Conservation (phyloP, 1,284 basidiomycete species). For the Sutorius eximius region DNA sequence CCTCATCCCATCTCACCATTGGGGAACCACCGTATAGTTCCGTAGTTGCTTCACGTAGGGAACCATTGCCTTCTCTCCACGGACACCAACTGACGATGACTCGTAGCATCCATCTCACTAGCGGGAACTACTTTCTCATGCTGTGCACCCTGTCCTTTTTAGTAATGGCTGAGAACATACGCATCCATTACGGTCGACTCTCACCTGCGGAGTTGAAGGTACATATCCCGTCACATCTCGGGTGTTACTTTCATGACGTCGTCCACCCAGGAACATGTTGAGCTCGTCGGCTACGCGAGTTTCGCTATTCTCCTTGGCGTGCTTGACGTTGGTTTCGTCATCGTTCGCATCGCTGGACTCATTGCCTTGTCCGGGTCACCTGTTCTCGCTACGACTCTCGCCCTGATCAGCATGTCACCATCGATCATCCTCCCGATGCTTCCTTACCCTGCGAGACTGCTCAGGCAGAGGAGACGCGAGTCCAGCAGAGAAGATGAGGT, state of each 20-base stretch:
- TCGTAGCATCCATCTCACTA: slow-evolving; percentile 26
- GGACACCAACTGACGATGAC: slow-evolving; percentile 1
- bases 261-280: slow-evolving; percentile 13
- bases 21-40: slow-evolving; percentile 13
- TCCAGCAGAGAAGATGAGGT: slow-evolving; percentile 1
- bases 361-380: slow-evolving; percentile 16
- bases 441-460: not conserved
- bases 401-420: slow-evolving; percentile 19
- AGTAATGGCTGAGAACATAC: slow-evolving; percentile 24
- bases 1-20: slow-evolving; percentile 1
- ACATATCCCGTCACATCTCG: not conserved
- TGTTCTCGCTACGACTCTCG: slow-evolving; percentile 16
- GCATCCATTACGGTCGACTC: slow-evolving; percentile 24
- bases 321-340: slow-evolving; percentile 23
- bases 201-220: slow-evolving; percentile 29
- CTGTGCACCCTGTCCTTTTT: slow-evolving; percentile 16
- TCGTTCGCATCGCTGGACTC: slow-evolving; percentile 20
- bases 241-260: not conserved
- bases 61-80: not conserved
- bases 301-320: slow-evolving; percentile 21
- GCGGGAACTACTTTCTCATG: slow-evolving; percentile 9
- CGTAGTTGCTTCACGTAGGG: slow-evolving; percentile 27
- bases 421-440: slow-evolving; percentile 3
- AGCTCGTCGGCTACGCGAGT: slow-evolving; percentile 13
- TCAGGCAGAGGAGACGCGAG: not conserved